phyloP scores from a whole-genome alignment of 352 stramenopile genomes.

The Phytophthora constricta region DNA sequence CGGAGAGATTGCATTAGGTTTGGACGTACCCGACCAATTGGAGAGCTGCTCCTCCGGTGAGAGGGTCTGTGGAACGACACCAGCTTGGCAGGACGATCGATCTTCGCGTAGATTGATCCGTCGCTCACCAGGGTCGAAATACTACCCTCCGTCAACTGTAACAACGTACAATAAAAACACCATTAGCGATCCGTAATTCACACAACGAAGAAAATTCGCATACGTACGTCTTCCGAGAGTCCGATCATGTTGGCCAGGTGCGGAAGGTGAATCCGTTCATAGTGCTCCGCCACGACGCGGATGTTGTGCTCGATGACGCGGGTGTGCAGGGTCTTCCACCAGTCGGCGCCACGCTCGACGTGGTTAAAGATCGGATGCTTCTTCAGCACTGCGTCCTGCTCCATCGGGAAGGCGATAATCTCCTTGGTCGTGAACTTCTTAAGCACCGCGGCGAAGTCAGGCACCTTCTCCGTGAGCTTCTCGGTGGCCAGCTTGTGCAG shows the following conservation, averaged over 20 bases:
- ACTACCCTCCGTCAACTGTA: slow-evolving; percentile 72
- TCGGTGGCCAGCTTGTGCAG: slow-evolving; percentile 70
- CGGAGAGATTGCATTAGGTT: too few relatives aligned
- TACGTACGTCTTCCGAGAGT: slow-evolving; percentile 87
- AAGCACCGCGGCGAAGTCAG: slow-evolving; percentile 66
- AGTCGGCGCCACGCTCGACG: slow-evolving; percentile 73
- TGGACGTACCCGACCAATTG: slow-evolving; percentile 91
- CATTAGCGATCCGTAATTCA: background rate
- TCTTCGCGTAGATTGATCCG: slow-evolving; percentile 96
- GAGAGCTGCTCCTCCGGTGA: slow-evolving; percentile 94
- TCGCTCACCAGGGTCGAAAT: slow-evolving; percentile 93
- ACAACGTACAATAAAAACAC: slow-evolving; percentile 17
- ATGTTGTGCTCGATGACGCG: slow-evolving; percentile 98
- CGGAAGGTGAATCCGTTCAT: slow-evolving; percentile 93
- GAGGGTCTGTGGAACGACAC: slow-evolving; percentile 93
- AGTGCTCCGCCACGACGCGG: slow-evolving; percentile 94
- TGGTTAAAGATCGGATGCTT: slow-evolving; percentile 87
- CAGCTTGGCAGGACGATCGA: slow-evolving; percentile 97
- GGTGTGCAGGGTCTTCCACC: slow-evolving; percentile 90
- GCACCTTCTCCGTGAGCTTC: slow-evolving; percentile 70
- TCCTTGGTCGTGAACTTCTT: slow-evolving; percentile 96
- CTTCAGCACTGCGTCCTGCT: slow-evolving; percentile 87
- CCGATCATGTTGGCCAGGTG: slow-evolving; percentile 95
- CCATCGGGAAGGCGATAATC: slow-evolving; percentile 96
- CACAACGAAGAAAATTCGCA: background rate